phyloP scores from a whole-genome alignment of 306 rosid genomes.

The Ormosia emarginata region DNA sequence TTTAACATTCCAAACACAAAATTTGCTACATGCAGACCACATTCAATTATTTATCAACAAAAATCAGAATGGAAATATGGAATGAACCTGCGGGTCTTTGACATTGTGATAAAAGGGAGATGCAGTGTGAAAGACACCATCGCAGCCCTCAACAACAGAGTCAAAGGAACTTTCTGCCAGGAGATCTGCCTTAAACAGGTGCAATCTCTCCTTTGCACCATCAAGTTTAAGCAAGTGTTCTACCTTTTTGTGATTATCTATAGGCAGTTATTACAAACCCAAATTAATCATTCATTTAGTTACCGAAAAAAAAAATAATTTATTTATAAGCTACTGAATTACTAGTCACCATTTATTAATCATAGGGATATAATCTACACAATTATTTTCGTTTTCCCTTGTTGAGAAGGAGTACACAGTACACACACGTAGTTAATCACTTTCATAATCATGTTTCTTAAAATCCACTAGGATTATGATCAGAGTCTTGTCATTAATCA shows the following conservation, averaged over 20 bases:
- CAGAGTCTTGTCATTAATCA: too few relatives aligned
- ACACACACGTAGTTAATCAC: too few relatives aligned
- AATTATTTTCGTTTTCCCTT: too few relatives aligned
- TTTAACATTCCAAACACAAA: too few relatives aligned
- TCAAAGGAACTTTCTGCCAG: slow-evolving; percentile 54
- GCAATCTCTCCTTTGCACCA: slow-evolving; percentile 62
- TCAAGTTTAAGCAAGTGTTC: slow-evolving; percentile 43
- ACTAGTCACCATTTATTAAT: too few relatives aligned
- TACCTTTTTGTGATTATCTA: slow-evolving; percentile 43
- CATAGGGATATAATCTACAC: too few relatives aligned
- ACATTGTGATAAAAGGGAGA: slow-evolving; percentile 34
- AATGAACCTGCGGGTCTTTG: slow-evolving; percentile 45
- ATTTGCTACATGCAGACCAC: not conserved
- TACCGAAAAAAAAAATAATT: too few relatives aligned
- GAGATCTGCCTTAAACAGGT: slow-evolving; percentile 43
- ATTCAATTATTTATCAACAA: not conserved
- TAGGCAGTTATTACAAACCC: not conserved
- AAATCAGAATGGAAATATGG: not conserved
- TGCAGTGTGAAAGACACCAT: slow-evolving; percentile 62
- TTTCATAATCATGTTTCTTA: too few relatives aligned
- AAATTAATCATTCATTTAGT: not conserved
- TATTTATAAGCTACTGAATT: too few relatives aligned
- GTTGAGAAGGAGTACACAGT: too few relatives aligned
- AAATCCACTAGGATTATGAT: too few relatives aligned
- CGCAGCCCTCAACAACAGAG: slow-evolving; percentile 38